Evolutionary conservation across 2,329 filamentous ascomycete genomes (phyloP), one percentile per base, ranked within the genome.

Genomic region (Xylaria sp.): DNA sequence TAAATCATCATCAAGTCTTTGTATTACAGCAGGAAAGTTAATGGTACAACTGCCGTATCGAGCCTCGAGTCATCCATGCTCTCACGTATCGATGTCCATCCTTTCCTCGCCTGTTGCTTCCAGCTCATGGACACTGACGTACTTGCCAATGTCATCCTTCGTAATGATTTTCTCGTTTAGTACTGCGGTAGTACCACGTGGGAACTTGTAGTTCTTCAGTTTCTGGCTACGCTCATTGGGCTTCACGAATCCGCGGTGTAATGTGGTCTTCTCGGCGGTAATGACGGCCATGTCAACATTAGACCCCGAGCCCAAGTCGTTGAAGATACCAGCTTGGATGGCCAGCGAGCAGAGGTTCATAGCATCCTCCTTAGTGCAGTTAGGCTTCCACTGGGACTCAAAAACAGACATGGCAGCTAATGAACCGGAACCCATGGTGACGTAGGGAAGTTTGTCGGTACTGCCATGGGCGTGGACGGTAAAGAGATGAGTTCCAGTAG

Each of bases 281-380:
- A 99, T 99, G 77, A 99, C 89, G 73, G 94, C 95, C 41, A 99
- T 92, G 79, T 99, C 97, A 67, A 99, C 96, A 80, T 99, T 99
- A 80, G 93, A 97, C 77, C 96, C 96, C 3, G 94, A 98, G 15
- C 96, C 96, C 80, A 99, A 81, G 83, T 99, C 96, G 86, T 99
- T 99, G 86, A 96, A 99, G 84, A 99, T 97, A 90, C 96, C 96
- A 12, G 97, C 92, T 84, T 94, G 87, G 78, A 99, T 94, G 32
- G 92, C 92, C 78, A 94, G 89, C 7, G 90, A 85, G 77, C 89
- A 90, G 73, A 94, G 83, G 72, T 88, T 86, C 71, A 94, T 85
- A 18, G 92, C 92, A 50, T 90, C 90, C 55, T 93, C 90, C 74
- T 88, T 87, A 72, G 88, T 91, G 80, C 98, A 82, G 70, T 90